Conservation (phyloP, 305 asterid genomes). For the Fraxinus angustifolia region DNA sequence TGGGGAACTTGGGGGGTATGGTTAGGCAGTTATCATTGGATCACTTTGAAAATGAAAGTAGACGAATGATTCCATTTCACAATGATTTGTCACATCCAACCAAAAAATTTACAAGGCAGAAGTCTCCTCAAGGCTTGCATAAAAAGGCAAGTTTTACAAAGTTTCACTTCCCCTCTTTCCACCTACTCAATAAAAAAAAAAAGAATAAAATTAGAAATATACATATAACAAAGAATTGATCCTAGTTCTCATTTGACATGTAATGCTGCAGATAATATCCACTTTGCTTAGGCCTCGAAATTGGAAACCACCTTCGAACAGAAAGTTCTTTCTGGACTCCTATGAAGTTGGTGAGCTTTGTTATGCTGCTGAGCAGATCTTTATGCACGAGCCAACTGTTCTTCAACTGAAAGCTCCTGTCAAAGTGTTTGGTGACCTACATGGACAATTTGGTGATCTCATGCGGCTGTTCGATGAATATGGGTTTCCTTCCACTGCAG, state of each 20-base stretch:
- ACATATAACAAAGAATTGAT: neutral
- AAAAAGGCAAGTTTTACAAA: conserved; percentile 68
- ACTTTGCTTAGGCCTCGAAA: conserved; percentile 88
- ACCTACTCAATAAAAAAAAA: neutral
- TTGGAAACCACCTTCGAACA: conserved; percentile 90
- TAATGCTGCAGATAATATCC: conserved; percentile 67
- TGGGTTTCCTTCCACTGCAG: conserved; percentile 99
- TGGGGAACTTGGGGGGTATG: conserved; percentile 98
- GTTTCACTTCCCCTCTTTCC: neutral
- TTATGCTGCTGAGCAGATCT: conserved; percentile 97
- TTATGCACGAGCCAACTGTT: conserved; percentile 94
- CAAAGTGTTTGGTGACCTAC: conserved; percentile 98
- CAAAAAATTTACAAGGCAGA: conserved; percentile 76
- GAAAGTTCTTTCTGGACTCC: conserved; percentile 93
- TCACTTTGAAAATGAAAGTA: conserved; percentile 97
- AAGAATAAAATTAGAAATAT: neutral
- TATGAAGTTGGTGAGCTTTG: conserved; percentile 99
- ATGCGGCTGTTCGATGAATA: conserved; percentile 99
- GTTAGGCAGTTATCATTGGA: conserved; percentile 94
- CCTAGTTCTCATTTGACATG: conserved; percentile 19
- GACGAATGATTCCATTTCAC: conserved; percentile 80
- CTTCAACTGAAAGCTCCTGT: conserved; percentile 98
- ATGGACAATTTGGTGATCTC: conserved; percentile 97
- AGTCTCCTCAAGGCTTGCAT: conserved; percentile 96
- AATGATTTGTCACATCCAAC: conserved; percentile 82